phyloP scores from a whole-genome alignment of 78 protist species.

The Anaeramoeba flamelloides region DNA sequence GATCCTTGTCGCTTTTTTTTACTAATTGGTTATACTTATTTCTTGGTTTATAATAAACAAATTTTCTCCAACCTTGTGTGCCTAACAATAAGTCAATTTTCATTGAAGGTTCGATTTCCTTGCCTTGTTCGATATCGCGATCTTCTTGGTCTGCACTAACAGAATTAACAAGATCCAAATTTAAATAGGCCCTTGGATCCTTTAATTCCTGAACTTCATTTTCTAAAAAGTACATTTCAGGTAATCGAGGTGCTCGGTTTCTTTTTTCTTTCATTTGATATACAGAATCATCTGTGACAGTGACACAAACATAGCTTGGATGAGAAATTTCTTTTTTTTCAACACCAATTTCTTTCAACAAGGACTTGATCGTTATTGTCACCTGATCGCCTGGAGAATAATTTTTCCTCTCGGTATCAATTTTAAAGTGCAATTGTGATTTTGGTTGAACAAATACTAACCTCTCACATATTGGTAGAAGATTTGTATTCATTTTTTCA shows the following conservation, averaged over 20 bases:
- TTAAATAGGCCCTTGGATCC: conserved; percentile 7
- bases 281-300: conserved; percentile 23
- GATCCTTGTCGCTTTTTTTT: no score
- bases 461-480: not conserved
- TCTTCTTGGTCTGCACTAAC: no score
- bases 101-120: no score
- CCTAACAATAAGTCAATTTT: conserved; percentile 20
- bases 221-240: conserved; percentile 5
- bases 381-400: not conserved
- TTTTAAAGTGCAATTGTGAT: not conserved
- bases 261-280: not conserved
- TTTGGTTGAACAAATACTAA: not conserved
- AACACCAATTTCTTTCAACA: no score
- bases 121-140: no score
- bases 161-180: no score
- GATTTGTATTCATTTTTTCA: not conserved
- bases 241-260: conserved; percentile 12
- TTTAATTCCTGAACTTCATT: not conserved
- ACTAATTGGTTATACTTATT: no score
- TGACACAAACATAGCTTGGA: conserved; percentile 17
- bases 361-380: not conserved
- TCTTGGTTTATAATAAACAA: no score
- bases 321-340: no score
- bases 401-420: not conserved
- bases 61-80: conserved; percentile 18